Evolutionary conservation across 179 eudicot genomes (phyloP).

Genomic region (Heliamphora pulchella): DNA sequence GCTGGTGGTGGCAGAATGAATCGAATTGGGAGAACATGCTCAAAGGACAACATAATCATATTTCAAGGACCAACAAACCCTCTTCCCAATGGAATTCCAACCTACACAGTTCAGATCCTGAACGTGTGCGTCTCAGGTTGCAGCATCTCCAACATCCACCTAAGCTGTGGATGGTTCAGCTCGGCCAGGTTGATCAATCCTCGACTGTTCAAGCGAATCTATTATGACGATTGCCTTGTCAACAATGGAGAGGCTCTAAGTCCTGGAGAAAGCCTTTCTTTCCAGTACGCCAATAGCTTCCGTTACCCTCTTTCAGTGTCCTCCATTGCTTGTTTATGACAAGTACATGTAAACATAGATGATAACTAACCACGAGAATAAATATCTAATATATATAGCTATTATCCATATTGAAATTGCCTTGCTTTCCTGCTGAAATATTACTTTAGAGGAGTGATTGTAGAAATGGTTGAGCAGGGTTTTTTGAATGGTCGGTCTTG

Average conservation of each 20-base stretch:
- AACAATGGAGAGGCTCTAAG: conserved; percentile 42
- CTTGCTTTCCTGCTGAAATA: no score
- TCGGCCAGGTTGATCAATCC: conserved; percentile 48
- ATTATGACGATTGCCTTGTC: conserved; percentile 58
- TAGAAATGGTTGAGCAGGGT: no score
- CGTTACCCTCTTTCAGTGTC: conserved; percentile 44
- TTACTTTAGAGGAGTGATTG: no score
- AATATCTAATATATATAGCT: no score
- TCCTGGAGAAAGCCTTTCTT: conserved; percentile 36
- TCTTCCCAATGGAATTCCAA: conserved; percentile 49
- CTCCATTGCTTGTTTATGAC: conserved; percentile 34
- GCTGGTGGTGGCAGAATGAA: conserved; percentile 1
- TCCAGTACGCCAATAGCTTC: conserved; percentile 42
- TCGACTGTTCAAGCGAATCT: conserved; percentile 34
- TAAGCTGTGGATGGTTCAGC: conserved; percentile 74
- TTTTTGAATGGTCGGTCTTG: no score
- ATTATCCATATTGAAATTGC: no score
- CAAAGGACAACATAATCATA: conserved; percentile 34
- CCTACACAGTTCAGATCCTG: conserved; percentile 36
- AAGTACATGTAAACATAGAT: no score
- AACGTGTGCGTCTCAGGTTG: conserved; percentile 40
- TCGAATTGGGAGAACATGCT: conserved; percentile 22
- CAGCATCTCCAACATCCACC: conserved; percentile 46
- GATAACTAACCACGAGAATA: no score
- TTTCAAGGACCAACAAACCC: conserved; percentile 39